These are phyloP conservation scores for Nadsonia starkeyi-henricii DNA, from an alignment of 1,139 yeast genomes.

Conservation along the genomic window DNA sequence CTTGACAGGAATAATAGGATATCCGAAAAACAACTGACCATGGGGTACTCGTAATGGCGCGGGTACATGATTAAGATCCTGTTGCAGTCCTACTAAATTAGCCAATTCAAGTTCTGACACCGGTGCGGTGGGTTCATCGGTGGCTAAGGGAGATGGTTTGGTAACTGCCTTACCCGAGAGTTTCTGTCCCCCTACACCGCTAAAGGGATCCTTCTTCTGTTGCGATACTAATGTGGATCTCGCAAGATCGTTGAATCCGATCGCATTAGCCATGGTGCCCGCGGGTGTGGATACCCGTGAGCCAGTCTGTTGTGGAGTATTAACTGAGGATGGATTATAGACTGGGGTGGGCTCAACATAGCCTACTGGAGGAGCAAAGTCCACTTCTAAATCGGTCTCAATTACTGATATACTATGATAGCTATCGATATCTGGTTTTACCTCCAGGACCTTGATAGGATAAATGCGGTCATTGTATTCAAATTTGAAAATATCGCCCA, in stretches of 20 bases:
- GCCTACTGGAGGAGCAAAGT: constrained; percentile 98
- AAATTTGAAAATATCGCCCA: constrained; percentile 74
- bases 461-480: constrained; percentile 68
- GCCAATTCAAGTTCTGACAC: constrained; percentile 2
- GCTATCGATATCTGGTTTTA: constrained; percentile 55
- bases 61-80: constrained; percentile 19
- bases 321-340: constrained; percentile 8
- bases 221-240: constrained; percentile 1
- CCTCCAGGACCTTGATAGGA: constrained; percentile 75
- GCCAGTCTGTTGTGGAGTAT: constrained; percentile 11
- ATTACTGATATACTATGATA: constrained; percentile 75
- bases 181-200: constrained; percentile 59
- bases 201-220: constrained; percentile 25
- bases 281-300: constrained; percentile 18
- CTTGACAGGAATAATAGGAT: constrained; percentile 65
- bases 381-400: constrained; percentile 93
- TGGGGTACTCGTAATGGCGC: constrained; percentile 62
- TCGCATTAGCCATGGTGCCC: constrained; percentile 70
- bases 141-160: constrained; percentile 6
- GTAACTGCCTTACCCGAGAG: constrained; percentile 47
- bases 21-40: constrained; percentile 88
- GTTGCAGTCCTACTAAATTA: constrained; percentile 3
- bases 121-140: constrained; percentile 10
- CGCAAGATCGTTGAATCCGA: constrained; percentile 47
- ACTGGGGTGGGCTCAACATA: constrained; percentile 61